phyloP scores from a whole-genome alignment of 257 asterid species.

The Galeopsis tetrahit region DNA sequence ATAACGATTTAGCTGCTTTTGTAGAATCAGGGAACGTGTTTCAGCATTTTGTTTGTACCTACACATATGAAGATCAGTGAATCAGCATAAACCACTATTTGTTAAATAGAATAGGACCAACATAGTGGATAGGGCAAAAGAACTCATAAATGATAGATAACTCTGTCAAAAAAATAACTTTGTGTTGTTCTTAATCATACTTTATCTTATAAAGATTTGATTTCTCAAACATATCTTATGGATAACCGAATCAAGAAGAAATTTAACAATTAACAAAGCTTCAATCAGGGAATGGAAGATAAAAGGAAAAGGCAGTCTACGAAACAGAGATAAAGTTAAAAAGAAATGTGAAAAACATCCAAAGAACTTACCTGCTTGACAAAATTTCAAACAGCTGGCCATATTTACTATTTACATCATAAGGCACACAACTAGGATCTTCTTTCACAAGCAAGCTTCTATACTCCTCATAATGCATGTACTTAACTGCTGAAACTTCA shows the following conservation, averaged over 20 bases:
- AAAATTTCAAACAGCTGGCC: slow-evolving; percentile 82
- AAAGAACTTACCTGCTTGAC: slow-evolving; percentile 62
- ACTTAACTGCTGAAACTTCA: slow-evolving; percentile 97
- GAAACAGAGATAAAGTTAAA: slow-evolving; percentile 24
- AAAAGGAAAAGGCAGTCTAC: slow-evolving; percentile 10
- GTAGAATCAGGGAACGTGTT: slow-evolving; percentile 59
- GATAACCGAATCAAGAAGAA: slow-evolving; percentile 12
- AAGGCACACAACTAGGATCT: slow-evolving; percentile 82
- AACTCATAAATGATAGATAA: neutral
- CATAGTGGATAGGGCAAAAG: slow-evolving; percentile 7
- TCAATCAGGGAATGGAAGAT: slow-evolving; percentile 15
- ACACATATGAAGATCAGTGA: slow-evolving; percentile 31
- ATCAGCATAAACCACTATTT: slow-evolving; percentile 30
- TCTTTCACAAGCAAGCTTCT: slow-evolving; percentile 70
- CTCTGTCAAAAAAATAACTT: neutral
- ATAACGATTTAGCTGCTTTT: slow-evolving; percentile 84
- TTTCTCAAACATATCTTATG: slow-evolving; percentile 22
- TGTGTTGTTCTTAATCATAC: neutral
- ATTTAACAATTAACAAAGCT: neutral
- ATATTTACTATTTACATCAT: slow-evolving; percentile 73
- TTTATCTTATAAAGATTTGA: neutral
- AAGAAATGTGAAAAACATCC: slow-evolving; percentile 21
- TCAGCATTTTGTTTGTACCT: slow-evolving; percentile 82
- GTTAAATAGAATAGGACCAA: slow-evolving; percentile 24
- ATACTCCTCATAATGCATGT: slow-evolving; percentile 72